phyloP scores from a whole-genome alignment of 768 basidiomycete species.

The Clathrus columnatus region DNA sequence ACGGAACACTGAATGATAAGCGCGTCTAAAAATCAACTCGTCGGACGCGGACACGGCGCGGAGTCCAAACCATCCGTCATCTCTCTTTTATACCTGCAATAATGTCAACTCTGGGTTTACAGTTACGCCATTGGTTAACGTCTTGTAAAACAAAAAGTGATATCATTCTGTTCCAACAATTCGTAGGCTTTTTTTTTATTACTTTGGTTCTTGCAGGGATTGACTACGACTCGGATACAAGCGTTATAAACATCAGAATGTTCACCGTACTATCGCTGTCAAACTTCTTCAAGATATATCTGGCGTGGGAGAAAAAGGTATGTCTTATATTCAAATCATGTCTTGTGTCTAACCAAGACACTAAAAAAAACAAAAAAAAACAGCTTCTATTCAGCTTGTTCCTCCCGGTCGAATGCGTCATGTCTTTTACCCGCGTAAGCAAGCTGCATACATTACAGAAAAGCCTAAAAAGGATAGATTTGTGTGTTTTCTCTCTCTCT shows the following conservation, averaged over 20 bases:
- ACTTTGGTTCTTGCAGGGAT: background rate
- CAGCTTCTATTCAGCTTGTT: slow-evolving; percentile 8
- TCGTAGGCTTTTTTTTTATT: background rate
- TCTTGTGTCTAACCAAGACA: too few relatives aligned
- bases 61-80: background rate
- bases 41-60: background rate
- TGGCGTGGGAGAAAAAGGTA: slow-evolving; percentile 3
- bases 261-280: slow-evolving; percentile 5
- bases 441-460: slow-evolving; percentile 7
- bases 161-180: background rate
- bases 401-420: slow-evolving; percentile 9
- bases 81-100: too few relatives aligned
- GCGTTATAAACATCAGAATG: slow-evolving; percentile 7
- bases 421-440: slow-evolving; percentile 8
- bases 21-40: too few relatives aligned
- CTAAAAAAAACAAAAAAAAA: too few relatives aligned
- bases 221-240: too few relatives aligned
- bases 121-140: too few relatives aligned
- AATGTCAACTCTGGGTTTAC: too few relatives aligned
- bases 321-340: background rate
- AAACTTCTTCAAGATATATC: slow-evolving; percentile 3
- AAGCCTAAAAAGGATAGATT: background rate
- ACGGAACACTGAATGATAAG: background rate
- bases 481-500: background rate
- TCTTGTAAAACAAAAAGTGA: too few relatives aligned